Percentiles rank a stretch among this genome's conserved stretches.
Conservation (phyloP, 768 basidiomycete genomes). For the Agrocybe pediades region DNA sequence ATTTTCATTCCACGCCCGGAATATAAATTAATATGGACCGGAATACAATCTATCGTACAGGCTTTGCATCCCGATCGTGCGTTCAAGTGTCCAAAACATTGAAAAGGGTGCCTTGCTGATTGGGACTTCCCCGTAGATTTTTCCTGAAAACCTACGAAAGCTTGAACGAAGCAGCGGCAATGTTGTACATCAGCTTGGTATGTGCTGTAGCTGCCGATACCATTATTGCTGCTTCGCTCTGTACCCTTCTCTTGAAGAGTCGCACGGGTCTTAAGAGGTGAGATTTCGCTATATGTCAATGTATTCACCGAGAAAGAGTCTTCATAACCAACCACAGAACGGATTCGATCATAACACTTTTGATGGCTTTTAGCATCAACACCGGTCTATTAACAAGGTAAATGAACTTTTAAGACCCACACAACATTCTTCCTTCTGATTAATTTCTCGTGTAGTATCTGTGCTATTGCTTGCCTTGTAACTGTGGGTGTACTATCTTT, state of each 20-base stretch:
- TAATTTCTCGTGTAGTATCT: constrained; percentile 5
- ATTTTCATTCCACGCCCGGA: background rate
- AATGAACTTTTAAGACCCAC: background rate
- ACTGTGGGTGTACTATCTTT: constrained; percentile 3
- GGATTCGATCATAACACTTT: constrained; percentile 13
- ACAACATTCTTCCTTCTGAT: background rate
- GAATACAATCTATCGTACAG: too few species aligned
- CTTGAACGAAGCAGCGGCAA: constrained; percentile 10
- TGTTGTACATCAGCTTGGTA: constrained; percentile 16
- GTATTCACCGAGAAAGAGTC: background rate
- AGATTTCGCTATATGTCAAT: background rate
- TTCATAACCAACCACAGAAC: constrained; percentile 5
- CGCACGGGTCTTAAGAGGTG: constrained; percentile 19
- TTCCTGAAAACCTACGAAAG: constrained; percentile 5
- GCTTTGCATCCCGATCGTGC: constrained; percentile 5
- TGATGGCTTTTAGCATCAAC: constrained; percentile 20
- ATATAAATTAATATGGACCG: too few species aligned
- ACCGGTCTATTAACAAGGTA: constrained; percentile 21
- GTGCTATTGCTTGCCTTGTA: constrained; percentile 18
- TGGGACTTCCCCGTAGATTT: background rate
- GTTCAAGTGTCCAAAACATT: too few species aligned
- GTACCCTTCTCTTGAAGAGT: constrained; percentile 13
- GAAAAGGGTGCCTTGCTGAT: background rate
- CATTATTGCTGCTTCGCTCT: constrained; percentile 17
- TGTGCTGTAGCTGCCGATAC: constrained; percentile 13